These are phyloP conservation scores for Mycena capillaripes DNA, from an alignment of 768 basidiomycete species.

Conservation along the genomic window DNA sequence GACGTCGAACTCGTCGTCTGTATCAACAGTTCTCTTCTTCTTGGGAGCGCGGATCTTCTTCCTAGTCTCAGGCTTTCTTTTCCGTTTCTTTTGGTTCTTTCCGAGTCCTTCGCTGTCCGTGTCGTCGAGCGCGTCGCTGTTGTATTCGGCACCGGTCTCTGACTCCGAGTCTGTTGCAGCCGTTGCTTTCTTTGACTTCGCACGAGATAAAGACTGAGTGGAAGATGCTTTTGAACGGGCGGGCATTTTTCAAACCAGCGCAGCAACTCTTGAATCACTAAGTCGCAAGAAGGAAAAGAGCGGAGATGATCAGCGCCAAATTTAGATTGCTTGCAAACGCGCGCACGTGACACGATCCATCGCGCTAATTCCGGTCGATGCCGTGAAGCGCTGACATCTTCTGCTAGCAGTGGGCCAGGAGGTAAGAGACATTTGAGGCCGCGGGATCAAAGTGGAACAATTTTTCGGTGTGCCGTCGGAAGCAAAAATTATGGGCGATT, in stretches of 20 bases:
- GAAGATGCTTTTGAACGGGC: slow-evolving; percentile 13
- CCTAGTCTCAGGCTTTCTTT: slow-evolving; percentile 41
- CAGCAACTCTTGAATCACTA: too few relatives aligned
- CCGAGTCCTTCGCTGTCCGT: slow-evolving; percentile 41
- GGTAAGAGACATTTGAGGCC: slow-evolving; percentile 75
- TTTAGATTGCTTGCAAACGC: too few relatives aligned
- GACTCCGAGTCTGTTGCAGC: slow-evolving; percentile 24
- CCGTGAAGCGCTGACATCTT: slow-evolving; percentile 66
- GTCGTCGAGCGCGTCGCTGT: slow-evolving; percentile 64
- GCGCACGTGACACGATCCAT: too few relatives aligned
- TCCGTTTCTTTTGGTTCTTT: slow-evolving; percentile 42
- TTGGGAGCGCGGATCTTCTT: slow-evolving; percentile 43
- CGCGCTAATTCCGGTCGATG: slow-evolving; percentile 67
- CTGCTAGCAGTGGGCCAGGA: slow-evolving; percentile 69
- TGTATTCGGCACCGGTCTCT: slow-evolving; percentile 43
- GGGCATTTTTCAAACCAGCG: slow-evolving; percentile 19
- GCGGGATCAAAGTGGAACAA: slow-evolving; percentile 75
- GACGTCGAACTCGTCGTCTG: slow-evolving; percentile 59
- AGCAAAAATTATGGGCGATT: slow-evolving; percentile 77
- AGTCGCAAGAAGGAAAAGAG: too few relatives aligned
- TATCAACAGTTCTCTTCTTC: slow-evolving; percentile 50
- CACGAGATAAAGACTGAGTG: slow-evolving; percentile 4
- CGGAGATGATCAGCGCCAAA: too few relatives aligned
- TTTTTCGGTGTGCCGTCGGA: slow-evolving; percentile 70
- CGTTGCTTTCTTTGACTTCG: background rate